These are phyloP conservation scores for Solanum chaucha DNA, from an alignment of 257 asterid species.

Conservation along the genomic window DNA sequence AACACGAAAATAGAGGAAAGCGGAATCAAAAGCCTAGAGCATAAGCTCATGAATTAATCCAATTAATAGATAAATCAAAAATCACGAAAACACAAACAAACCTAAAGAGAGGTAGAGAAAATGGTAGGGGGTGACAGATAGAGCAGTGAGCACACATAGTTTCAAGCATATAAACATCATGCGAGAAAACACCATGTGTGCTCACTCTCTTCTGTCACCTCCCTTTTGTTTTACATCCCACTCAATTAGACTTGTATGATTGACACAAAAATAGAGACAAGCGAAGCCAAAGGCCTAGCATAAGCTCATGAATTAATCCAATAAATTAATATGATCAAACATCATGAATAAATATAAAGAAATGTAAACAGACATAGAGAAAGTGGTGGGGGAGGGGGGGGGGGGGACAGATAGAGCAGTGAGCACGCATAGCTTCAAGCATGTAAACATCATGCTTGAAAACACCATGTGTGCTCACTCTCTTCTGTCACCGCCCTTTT, in stretches of 20 bases:
- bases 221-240: neutral
- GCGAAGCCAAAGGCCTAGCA: neutral
- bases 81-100: neutral
- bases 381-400: conserved; percentile 37
- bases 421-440: conserved; percentile 82
- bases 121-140: conserved; percentile 48
- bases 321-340: neutral
- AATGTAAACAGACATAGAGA: conserved; percentile 9
- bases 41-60: neutral
- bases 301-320: neutral
- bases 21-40: neutral
- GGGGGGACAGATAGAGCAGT: conserved; percentile 49
- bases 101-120: neutral
- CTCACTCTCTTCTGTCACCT: conserved; percentile 49
- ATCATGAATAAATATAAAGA: neutral
- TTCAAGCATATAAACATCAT: conserved; percentile 42
- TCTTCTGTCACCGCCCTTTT: conserved; percentile 42
- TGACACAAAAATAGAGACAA: neutral
- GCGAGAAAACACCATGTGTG: conserved; percentile 87
- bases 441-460: conserved; percentile 43
- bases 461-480: conserved; percentile 67
- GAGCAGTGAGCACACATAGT: conserved; percentile 80
- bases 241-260: neutral
- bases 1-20: neutral
- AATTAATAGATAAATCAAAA: neutral